These are phyloP conservation scores for Epicoccum sorghinum DNA, from an alignment of 2,329 filamentous ascomycete species.

Conservation along the genomic window DNA sequence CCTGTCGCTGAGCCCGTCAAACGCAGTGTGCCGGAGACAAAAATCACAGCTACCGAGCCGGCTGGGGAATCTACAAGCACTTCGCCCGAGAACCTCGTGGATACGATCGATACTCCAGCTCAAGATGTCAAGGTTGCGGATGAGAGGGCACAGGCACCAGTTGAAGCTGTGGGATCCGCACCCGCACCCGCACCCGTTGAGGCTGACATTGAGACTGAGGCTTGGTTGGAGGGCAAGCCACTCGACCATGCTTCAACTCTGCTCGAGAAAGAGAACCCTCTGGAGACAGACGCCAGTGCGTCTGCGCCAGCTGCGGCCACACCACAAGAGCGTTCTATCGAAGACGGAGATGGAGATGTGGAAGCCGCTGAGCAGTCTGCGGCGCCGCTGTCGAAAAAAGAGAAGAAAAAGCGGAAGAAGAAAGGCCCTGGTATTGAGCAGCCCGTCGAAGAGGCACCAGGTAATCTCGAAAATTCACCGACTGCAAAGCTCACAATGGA, in stretches of 20 bases:
- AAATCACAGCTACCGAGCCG: background rate
- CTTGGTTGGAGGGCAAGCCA: constrained; percentile 7
- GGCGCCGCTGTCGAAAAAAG: constrained; percentile 20
- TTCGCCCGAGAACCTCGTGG: background rate
- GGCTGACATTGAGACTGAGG: constrained; percentile 3
- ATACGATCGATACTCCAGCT: background rate
- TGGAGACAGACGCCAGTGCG: background rate
- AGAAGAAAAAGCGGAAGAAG: constrained; percentile 33
- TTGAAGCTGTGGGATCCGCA: background rate
- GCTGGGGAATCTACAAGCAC: background rate
- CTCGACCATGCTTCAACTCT: constrained; percentile 1
- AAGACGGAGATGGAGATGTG: constrained; percentile 1
- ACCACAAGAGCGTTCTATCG: background rate
- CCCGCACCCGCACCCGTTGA: background rate
- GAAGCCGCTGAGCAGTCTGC: constrained; percentile 22
- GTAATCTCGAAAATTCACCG: background rate
- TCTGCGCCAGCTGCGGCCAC: background rate
- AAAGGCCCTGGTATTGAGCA: constrained; percentile 21
- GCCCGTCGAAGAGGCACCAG: constrained; percentile 13
- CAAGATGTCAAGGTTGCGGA: background rate
- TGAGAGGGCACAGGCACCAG: background rate
- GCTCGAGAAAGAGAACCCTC: constrained; percentile 11
- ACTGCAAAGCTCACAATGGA: background rate
- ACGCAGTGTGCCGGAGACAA: background rate
- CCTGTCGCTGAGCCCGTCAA: background rate